Conservation (phyloP, 257 asterid genomes). For the Forsythia viridissima region DNA sequence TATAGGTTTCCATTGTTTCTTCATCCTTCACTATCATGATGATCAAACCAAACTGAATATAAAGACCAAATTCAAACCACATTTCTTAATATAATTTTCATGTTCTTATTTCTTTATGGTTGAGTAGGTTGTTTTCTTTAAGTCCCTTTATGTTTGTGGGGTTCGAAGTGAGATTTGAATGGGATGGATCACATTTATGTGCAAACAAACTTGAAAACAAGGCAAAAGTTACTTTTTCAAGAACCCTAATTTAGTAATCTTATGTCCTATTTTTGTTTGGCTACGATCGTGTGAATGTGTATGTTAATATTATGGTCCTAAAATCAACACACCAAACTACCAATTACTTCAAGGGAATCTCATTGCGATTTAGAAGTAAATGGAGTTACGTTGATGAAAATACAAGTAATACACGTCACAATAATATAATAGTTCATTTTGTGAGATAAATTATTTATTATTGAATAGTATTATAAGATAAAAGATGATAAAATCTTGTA, state of each 20-base stretch:
- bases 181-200: slow-evolving; percentile 12
- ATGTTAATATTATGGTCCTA: slow-evolving; percentile 5
- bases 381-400: slow-evolving; percentile 10
- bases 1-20: no score
- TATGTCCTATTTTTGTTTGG: slow-evolving; percentile 12
- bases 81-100: background rate
- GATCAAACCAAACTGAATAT: no score
- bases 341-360: slow-evolving; percentile 16
- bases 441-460: no score
- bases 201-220: slow-evolving; percentile 19
- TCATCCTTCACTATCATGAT: no score
- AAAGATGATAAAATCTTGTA: no score
- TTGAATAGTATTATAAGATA: background rate
- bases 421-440: no score
- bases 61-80: background rate
- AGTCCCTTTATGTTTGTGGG: background rate
- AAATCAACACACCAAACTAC: slow-evolving; percentile 23
- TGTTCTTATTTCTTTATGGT: background rate
- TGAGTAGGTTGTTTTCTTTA: background rate
- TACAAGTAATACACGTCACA: no score
- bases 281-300: slow-evolving; percentile 18
- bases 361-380: slow-evolving; percentile 13
- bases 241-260: background rate
- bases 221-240: slow-evolving; percentile 14
- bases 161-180: background rate